These are phyloP conservation scores for Lagerstroemia fauriei DNA, from an alignment of 441 rosid species.

Conservation along the genomic window DNA sequence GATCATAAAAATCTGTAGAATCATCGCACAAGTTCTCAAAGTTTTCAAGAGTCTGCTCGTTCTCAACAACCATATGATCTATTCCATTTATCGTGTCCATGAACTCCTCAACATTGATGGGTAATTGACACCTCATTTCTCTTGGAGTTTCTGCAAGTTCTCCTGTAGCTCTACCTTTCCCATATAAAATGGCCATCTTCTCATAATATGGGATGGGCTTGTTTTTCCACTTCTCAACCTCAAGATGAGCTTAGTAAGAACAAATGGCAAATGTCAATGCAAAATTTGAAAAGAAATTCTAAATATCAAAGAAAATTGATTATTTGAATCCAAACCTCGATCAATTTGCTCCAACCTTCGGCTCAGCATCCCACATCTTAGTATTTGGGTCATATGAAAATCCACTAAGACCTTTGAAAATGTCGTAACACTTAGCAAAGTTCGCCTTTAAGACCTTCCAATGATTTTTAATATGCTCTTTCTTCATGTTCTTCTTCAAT, in stretches of 20 bases:
- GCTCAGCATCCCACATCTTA: not conserved
- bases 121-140: not conserved
- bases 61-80: not conserved
- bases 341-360: not conserved
- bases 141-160: not conserved
- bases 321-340: no score
- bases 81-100: not conserved
- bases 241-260: not conserved
- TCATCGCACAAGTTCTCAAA: not conserved
- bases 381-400: not conserved
- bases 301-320: no score
- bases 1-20: not conserved
- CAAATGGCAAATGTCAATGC: not conserved
- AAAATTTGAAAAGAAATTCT: no score
- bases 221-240: not conserved
- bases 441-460: not conserved
- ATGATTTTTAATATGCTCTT: not conserved
- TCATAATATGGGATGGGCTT: not conserved
- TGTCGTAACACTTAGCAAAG: not conserved
- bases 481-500: not conserved
- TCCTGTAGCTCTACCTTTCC: not conserved
- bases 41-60: not conserved
- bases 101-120: not conserved
- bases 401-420: not conserved
- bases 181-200: not conserved